A percentile compares a stretch with the other conserved stretches of the same genome.
Conservation (phyloP, 78 protist genomes). For the Dictyostelium capitatum region DNA sequence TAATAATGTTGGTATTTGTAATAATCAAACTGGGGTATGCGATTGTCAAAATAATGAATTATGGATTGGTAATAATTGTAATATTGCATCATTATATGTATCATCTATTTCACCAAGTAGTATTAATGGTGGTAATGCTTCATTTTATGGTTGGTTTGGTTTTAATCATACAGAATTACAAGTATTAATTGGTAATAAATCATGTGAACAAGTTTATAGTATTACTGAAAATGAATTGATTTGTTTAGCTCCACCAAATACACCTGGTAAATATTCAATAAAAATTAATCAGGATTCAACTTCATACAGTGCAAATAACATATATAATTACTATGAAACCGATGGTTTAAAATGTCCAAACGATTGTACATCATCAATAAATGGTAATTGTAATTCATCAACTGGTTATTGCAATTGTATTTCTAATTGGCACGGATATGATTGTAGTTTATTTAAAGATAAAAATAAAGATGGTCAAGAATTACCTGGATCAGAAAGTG, state of each 20-base stretch:
- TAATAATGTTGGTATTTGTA: too few relatives aligned
- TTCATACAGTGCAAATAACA: too few relatives aligned
- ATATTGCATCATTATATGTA: not conserved
- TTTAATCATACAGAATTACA: not conserved
- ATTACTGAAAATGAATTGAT: too few relatives aligned
- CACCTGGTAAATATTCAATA: too few relatives aligned
- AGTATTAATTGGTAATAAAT: not conserved
- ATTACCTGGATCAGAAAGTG: not conserved
- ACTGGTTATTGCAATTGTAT: not conserved
- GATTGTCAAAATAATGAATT: too few relatives aligned
- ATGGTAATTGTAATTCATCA: not conserved
- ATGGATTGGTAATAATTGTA: not conserved
- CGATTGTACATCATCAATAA: not conserved
- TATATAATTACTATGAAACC: too few relatives aligned
- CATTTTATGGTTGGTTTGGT: conserved; percentile 22
- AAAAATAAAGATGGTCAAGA: too few relatives aligned
- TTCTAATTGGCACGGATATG: not conserved
- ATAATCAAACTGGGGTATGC: too few relatives aligned
- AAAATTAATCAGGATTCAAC: too few relatives aligned
- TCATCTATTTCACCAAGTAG: not conserved
- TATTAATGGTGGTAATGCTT: not conserved
- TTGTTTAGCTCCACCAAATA: too few relatives aligned
- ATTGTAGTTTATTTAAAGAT: not conserved
- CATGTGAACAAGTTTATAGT: too few relatives aligned
- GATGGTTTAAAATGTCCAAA: not conserved